Percentiles rank a stretch among this genome's conserved stretches.
Evolutionary conservation across 208 protist genomes (phyloP).

Genomic region (Leishmania guyanensis): DNA sequence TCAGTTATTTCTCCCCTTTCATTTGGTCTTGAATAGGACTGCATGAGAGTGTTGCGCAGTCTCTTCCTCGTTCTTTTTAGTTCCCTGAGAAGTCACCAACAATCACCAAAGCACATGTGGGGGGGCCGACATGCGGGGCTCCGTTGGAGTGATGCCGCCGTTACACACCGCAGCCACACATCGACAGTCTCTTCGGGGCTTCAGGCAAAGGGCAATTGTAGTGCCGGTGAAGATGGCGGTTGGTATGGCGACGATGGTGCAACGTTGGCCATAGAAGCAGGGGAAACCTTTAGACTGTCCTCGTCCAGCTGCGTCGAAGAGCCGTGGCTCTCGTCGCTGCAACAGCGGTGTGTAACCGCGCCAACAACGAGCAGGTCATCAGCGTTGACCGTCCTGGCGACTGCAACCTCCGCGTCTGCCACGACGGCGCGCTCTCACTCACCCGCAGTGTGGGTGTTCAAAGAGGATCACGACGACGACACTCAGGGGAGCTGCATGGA

Average conservation of each 20-base stretch:
- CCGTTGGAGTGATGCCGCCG: conserved; percentile 2
- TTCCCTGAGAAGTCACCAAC: neutral
- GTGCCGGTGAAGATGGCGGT: neutral
- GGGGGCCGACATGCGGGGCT: neutral
- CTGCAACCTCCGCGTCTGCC: neutral
- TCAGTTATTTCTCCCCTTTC: neutral
- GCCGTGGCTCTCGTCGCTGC: neutral
- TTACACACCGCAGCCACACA: neutral
- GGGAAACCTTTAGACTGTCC: neutral
- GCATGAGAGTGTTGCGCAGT: neutral
- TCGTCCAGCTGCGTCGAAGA: neutral
- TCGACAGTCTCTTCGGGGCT: neutral
- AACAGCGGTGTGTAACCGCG: neutral
- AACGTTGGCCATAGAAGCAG: neutral
- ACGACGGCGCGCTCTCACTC: conserved; percentile 4
- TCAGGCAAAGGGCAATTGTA: neutral
- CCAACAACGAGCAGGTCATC: neutral
- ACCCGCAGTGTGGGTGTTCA: conserved; percentile 28
- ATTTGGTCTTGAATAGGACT: neutral
- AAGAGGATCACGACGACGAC: neutral
- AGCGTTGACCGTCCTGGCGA: neutral
- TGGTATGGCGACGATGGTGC: neutral
- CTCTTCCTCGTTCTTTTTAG: neutral
- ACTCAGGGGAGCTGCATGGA: neutral
- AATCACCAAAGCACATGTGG: conserved; percentile 4